phyloP scores from a whole-genome alignment of 208 protist genomes.

The Crithidia thermophila region DNA sequence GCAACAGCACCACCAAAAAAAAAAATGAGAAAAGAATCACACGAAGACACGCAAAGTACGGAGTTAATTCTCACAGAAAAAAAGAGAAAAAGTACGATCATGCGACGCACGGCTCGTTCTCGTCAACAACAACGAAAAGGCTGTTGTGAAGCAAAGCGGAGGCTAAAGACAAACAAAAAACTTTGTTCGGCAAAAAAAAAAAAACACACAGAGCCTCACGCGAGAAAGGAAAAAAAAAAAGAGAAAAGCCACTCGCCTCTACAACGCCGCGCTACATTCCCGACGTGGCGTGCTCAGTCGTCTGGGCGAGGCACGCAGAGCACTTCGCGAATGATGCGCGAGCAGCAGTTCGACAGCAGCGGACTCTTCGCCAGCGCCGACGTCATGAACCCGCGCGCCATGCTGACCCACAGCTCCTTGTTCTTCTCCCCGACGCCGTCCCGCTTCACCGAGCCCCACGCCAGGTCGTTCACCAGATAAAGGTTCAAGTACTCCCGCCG shows the following conservation, averaged over 20 bases:
- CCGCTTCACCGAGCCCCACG: slow-evolving; percentile 42
- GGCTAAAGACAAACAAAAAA: too few species aligned
- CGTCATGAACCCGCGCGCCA: slow-evolving; percentile 53
- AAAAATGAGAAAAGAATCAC: too few species aligned
- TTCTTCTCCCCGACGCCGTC: slow-evolving; percentile 33
- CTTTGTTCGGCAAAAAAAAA: too few species aligned
- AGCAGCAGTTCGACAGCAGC: slow-evolving; percentile 56
- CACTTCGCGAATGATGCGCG: slow-evolving; percentile 54
- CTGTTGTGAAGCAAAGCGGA: too few species aligned
- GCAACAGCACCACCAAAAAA: too few species aligned
- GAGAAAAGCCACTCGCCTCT: not conserved
- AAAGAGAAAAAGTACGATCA: too few species aligned
- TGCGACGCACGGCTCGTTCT: too few species aligned
- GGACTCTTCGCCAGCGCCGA: slow-evolving; percentile 52
- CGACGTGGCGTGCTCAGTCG: not conserved
- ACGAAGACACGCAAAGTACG: too few species aligned
- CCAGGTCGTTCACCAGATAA: slow-evolving; percentile 57
- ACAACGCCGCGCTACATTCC: not conserved
- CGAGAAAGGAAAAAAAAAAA: not conserved
- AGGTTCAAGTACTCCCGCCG: slow-evolving; percentile 56
- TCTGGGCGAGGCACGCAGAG: slow-evolving; percentile 31
- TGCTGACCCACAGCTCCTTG: slow-evolving; percentile 49
- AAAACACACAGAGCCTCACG: slow-evolving; percentile 11
- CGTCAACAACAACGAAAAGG: too few species aligned
- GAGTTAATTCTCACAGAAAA: too few species aligned